Conservation (phyloP, 202 grass and related monocot genomes). For the Brachypodium distachyon region DNA sequence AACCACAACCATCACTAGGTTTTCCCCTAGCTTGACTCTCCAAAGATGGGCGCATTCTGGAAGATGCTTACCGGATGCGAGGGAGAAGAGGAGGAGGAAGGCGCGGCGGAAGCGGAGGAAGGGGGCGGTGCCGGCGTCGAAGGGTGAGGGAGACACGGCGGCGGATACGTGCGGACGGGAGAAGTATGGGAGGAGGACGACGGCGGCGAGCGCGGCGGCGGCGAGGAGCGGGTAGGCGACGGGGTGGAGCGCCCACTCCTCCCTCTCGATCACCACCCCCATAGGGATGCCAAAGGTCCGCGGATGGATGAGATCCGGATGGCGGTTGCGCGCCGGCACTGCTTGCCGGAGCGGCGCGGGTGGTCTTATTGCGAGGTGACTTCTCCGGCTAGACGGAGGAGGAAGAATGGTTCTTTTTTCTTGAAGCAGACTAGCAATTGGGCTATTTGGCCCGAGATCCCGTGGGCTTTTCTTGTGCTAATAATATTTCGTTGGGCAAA, state of each 20-base stretch:
- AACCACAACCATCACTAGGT: neutral
- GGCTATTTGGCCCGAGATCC: neutral
- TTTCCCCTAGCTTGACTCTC: neutral
- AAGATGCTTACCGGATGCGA: conserved; percentile 41
- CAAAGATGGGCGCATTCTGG: neutral
- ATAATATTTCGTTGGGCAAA: too few relatives aligned
- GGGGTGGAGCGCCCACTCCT: conserved; percentile 59
- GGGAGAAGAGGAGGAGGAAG: conserved; percentile 67
- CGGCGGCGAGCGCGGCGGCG: conserved; percentile 36
- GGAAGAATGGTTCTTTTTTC: neutral
- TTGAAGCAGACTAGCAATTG: neutral
- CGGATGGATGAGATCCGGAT: neutral
- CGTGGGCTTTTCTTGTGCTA: too few relatives aligned
- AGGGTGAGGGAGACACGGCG: conserved; percentile 11
- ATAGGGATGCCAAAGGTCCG: conserved; percentile 24
- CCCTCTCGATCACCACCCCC: conserved; percentile 77
- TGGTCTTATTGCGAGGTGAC: neutral
- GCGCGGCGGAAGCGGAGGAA: conserved; percentile 67
- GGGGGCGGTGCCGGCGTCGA: conserved; percentile 30
- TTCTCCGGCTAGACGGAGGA: conserved; percentile 2
- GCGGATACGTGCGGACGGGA: conserved; percentile 21
- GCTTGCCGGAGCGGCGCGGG: too few relatives aligned
- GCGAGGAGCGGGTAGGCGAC: conserved; percentile 57
- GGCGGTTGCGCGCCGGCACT: neutral
- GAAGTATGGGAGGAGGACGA: conserved; percentile 61